phyloP scores from a whole-genome alignment of 805 yeast species.

The Cyberlindnera suaveolens region DNA sequence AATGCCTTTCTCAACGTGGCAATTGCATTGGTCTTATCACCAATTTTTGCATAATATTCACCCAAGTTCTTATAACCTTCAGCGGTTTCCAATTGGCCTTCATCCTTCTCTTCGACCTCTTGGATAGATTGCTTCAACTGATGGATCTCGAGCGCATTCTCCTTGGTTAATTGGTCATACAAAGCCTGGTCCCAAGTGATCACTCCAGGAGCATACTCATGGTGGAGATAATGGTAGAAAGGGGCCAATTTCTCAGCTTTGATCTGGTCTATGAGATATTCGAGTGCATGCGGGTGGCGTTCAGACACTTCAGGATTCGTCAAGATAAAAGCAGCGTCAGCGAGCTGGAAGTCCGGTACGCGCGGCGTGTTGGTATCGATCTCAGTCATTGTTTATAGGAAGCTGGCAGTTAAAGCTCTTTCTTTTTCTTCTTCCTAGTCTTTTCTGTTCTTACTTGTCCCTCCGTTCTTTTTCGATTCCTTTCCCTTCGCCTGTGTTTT shows the following conservation, averaged over 20 bases:
- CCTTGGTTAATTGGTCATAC: constrained; percentile 42
- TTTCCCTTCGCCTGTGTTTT: no score
- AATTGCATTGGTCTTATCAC: constrained; percentile 70
- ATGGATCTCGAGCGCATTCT: constrained; percentile 50
- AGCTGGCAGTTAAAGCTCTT: no score
- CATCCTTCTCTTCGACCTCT: constrained; percentile 53
- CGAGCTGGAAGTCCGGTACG: constrained; percentile 76
- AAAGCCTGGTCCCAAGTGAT: constrained; percentile 56
- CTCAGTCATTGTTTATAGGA: neutral
- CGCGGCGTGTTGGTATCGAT: constrained; percentile 23
- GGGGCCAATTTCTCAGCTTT: constrained; percentile 68
- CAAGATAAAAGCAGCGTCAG: constrained; percentile 73
- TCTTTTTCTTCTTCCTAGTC: no score
- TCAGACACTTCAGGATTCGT: constrained; percentile 31
- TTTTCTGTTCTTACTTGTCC: no score
- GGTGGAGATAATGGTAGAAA: constrained; percentile 63
- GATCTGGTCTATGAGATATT: constrained; percentile 48
- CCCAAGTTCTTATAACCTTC: constrained; percentile 76
- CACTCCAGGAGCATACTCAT: constrained; percentile 33
- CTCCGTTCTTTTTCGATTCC: no score
- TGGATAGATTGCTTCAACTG: constrained; percentile 38
- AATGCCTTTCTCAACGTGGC: constrained; percentile 64
- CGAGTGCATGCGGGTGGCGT: constrained; percentile 37
- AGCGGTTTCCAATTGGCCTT: constrained; percentile 80
- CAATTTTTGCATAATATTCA: constrained; percentile 79